Percentiles rank a stretch among this genome's conserved stretches.
Conservation (phyloP, 331 rosid genomes). For the Ulmus americana region DNA sequence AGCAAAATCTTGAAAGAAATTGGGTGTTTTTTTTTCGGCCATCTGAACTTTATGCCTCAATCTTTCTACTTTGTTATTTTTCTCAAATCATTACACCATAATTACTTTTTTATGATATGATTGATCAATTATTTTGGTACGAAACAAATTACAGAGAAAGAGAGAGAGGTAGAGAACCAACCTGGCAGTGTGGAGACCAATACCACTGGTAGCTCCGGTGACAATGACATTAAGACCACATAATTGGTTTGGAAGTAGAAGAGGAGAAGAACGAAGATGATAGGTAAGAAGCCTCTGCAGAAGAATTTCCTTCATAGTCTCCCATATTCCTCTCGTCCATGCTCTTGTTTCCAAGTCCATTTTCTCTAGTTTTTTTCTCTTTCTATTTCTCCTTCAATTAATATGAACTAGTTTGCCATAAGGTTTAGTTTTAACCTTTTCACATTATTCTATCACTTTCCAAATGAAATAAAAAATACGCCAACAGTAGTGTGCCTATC, state of each 20-base stretch:
- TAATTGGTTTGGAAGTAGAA: constrained; percentile 7
- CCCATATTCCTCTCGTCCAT: constrained; percentile 21
- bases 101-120: too few species aligned
- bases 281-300: constrained; percentile 10
- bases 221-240: constrained; percentile 19
- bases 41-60: background rate
- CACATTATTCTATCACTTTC: constrained; percentile 6
- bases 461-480: background rate
- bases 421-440: constrained; percentile 11
- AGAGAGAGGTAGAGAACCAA: background rate
- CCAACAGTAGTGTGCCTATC: too few species aligned
- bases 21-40: background rate
- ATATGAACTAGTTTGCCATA: background rate
- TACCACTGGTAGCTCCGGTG: constrained; percentile 24
- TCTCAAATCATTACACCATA: too few species aligned
- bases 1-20: too few species aligned
- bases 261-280: constrained; percentile 13
- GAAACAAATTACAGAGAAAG: background rate
- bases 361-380: constrained; percentile 4
- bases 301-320: constrained; percentile 15
- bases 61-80: too few species aligned
- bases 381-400: background rate
- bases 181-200: constrained; percentile 24
- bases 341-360: constrained; percentile 20
- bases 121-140: too few species aligned